phyloP scores from a whole-genome alignment of 805 yeast species.

The fission yeast (Schizosaccharomyces pombe) region DNA sequence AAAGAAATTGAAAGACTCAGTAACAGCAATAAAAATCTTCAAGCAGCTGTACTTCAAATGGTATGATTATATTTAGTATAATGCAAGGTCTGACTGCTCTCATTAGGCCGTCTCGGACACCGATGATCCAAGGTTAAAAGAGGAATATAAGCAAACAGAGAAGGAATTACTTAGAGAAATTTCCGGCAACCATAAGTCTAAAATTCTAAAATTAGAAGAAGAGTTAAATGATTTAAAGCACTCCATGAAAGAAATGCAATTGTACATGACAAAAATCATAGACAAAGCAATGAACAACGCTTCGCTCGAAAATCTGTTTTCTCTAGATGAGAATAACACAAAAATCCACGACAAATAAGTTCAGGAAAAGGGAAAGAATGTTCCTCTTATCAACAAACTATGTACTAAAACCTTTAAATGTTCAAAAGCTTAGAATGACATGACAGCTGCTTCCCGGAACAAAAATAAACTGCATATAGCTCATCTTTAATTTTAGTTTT shows the following conservation, averaged over 20 bases:
- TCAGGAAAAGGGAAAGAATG: too few species aligned
- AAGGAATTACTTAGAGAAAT: neutral
- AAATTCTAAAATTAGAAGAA: neutral
- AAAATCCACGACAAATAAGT: neutral
- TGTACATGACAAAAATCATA: neutral
- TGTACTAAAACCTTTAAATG: neutral
- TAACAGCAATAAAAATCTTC: neutral
- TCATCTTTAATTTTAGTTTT: neutral
- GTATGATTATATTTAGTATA: neutral
- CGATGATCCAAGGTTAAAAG: neutral
- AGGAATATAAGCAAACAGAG: neutral
- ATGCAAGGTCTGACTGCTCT: neutral
- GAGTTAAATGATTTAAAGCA: neutral
- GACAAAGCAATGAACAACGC: neutral
- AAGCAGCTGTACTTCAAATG: neutral
- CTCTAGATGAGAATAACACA: neutral
- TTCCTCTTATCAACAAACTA: too few species aligned
- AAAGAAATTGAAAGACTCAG: neutral
- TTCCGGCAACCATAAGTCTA: neutral
- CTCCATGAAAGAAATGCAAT: neutral
- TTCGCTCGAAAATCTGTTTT: neutral
- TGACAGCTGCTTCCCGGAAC: neutral
- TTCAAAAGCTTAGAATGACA: neutral
- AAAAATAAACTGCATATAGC: neutral
- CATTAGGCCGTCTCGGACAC: neutral